A percentile compares a stretch with the other conserved stretches of the same genome.
Conservation (phyloP, 108 stramenopile genomes). For the Conticribra guillardii region DNA sequence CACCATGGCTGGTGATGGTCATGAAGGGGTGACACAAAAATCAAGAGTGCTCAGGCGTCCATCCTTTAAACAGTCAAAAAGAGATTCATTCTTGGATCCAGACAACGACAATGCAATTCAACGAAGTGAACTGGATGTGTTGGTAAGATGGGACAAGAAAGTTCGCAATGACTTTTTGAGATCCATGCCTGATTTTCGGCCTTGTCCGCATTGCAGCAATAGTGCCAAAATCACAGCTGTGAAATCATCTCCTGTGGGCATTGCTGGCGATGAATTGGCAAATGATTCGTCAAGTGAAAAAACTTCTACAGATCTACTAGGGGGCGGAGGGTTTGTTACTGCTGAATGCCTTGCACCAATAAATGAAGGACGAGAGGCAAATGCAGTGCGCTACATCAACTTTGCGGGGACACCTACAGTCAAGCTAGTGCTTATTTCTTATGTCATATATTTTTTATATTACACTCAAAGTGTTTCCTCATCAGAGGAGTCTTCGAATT, state of each 20-base stretch:
- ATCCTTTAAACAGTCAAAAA: no score
- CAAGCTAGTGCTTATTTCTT: conserved; percentile 13
- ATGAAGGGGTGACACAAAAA: no score
- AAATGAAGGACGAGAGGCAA: conserved; percentile 53
- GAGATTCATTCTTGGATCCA: no score
- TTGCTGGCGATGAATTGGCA: no score
- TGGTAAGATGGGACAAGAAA: conserved; percentile 59
- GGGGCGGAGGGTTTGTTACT: conserved; percentile 72
- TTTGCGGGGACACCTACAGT: conserved; percentile 20
- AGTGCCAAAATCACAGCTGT: background rate
- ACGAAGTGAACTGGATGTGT: conserved; percentile 23
- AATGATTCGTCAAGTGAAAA: conserved; percentile 5
- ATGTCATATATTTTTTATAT: conserved; percentile 24
- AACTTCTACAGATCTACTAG: conserved; percentile 1
- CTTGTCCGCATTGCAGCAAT: conserved; percentile 60
- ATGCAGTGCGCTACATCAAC: conserved; percentile 31
- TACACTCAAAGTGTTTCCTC: conserved; percentile 13
- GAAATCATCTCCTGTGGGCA: no score
- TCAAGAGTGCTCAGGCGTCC: no score
- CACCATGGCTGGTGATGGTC: no score
- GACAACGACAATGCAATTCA: conserved; percentile 13
- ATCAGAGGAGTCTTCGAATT: background rate
- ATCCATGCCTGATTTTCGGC: conserved; percentile 60
- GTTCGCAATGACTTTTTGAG: conserved; percentile 58
- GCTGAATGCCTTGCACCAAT: conserved; percentile 61